A percentile compares a stretch with the other conserved stretches of the same genome.
These are phyloP conservation scores for Alisma plantagoaquatica DNA, from an alignment of 106 monocot genomes.

Conservation along the genomic window DNA sequence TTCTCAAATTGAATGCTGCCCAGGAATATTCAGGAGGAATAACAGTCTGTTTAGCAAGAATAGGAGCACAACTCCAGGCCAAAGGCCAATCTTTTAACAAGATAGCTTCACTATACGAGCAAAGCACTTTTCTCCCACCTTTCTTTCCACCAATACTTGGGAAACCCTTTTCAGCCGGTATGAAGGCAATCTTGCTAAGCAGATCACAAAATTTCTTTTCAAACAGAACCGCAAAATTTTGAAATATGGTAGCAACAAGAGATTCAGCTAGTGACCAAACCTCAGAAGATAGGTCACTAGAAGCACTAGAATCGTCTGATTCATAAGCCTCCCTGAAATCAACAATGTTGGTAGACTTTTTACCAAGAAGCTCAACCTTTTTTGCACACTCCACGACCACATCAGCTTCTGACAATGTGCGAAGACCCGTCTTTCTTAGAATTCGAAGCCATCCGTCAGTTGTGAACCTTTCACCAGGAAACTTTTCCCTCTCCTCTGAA, in stretches of 20 bases:
- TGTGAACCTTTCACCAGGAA: slow-evolving; percentile 78
- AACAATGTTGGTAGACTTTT: slow-evolving; percentile 16
- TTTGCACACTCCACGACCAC: slow-evolving; percentile 72
- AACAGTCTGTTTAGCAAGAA: slow-evolving; percentile 47
- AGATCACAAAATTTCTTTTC: slow-evolving; percentile 71
- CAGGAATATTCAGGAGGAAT: slow-evolving; percentile 97
- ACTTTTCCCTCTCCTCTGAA: slow-evolving; percentile 49
- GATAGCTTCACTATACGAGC: slow-evolving; percentile 69
- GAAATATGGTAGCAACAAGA: slow-evolving; percentile 58
- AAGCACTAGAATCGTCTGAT: slow-evolving; percentile 28
- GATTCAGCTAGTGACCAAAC: slow-evolving; percentile 70
- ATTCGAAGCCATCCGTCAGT: slow-evolving; percentile 78
- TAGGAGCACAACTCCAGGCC: slow-evolving; percentile 93
- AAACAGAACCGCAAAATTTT: slow-evolving; percentile 70
- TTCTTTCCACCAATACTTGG: slow-evolving; percentile 90
- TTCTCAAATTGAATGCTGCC: slow-evolving; percentile 77
- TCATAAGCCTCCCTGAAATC: slow-evolving; percentile 44
- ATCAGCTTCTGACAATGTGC: slow-evolving; percentile 68
- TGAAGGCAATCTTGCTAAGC: slow-evolving; percentile 66
- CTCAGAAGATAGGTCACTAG: slow-evolving; percentile 52
- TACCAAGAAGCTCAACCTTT: slow-evolving; percentile 73
- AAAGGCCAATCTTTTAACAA: slow-evolving; percentile 91
- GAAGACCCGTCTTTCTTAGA: slow-evolving; percentile 67
- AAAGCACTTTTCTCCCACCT: slow-evolving; percentile 72
- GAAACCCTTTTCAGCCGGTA: slow-evolving; percentile 94